Evolutionary conservation across 345 rosid genomes (phyloP).

Genomic region (Citrus sinensis): DNA sequence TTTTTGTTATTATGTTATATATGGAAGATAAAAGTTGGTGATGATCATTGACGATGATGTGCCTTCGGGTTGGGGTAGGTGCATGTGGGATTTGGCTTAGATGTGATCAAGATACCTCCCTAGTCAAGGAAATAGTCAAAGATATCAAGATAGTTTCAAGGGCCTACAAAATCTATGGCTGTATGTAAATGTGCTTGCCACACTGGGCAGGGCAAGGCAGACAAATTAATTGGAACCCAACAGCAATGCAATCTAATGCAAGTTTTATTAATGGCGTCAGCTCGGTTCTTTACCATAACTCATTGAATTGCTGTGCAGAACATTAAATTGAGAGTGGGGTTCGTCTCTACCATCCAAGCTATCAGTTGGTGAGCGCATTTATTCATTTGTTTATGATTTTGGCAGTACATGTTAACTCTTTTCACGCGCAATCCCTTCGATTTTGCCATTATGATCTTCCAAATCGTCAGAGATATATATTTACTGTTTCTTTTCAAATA

Average conservation of each 20-base stretch:
- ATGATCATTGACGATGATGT: too few relatives aligned
- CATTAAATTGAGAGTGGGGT: background rate
- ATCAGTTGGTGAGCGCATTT: background rate
- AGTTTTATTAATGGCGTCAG: background rate
- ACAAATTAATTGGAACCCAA: background rate
- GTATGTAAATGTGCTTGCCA: background rate
- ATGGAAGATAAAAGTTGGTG: too few relatives aligned
- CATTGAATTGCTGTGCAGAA: background rate
- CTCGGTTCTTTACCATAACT: background rate
- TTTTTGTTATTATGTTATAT: too few relatives aligned
- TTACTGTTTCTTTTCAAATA: too few relatives aligned
- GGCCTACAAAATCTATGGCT: background rate
- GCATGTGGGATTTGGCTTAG: too few relatives aligned
- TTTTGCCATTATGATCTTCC: background rate
- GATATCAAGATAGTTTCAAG: background rate
- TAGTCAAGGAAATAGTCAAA: background rate
- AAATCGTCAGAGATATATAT: background rate
- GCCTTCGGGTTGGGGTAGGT: too few relatives aligned
- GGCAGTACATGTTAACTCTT: background rate
- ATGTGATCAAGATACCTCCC: too few relatives aligned
- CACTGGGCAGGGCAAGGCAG: background rate
- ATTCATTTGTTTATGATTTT: background rate
- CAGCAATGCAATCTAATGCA: background rate
- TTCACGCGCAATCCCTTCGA: background rate
- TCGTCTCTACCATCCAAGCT: background rate